These are phyloP conservation scores for Aureobasidium sp. DNA, from an alignment of 2,329 filamentous ascomycete species.

Conservation along the genomic window DNA sequence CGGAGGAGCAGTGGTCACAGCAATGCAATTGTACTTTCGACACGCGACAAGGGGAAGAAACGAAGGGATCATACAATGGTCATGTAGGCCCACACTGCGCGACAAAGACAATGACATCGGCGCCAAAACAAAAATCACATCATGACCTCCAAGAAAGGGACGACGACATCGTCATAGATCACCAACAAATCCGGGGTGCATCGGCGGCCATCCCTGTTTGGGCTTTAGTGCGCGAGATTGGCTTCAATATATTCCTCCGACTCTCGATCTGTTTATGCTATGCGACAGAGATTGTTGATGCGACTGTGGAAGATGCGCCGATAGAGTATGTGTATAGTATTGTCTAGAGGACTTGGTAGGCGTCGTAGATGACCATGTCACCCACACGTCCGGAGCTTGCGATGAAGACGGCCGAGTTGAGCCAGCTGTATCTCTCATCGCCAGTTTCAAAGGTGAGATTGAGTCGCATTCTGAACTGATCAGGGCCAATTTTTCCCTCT, in stretches of 20 bases:
- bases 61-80: background rate
- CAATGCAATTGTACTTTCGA: background rate
- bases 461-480: conserved; percentile 26
- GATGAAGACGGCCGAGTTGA: conserved; percentile 23
- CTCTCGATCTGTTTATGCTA: background rate
- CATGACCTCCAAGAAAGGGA: conserved; percentile 1
- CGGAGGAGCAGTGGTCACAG: background rate
- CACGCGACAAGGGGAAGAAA: background rate
- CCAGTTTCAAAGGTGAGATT: conserved; percentile 26
- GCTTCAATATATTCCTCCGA: conserved; percentile 1
- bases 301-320: background rate
- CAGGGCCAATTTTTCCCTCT: conserved; percentile 21
- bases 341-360: conserved; percentile 21
- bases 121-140: background rate
- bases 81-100: background rate
- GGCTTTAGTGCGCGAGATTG: background rate
- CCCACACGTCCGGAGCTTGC: conserved; percentile 21
- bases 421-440: conserved; percentile 25
- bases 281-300: background rate
- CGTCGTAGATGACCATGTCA: conserved; percentile 23
- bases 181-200: background rate
- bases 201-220: background rate
- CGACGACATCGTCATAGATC: conserved; percentile 13
- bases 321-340: conserved; percentile 3
- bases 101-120: background rate